phyloP scores from a whole-genome alignment of 148 eudicot species.

The Rhododendron mucronatum region DNA sequence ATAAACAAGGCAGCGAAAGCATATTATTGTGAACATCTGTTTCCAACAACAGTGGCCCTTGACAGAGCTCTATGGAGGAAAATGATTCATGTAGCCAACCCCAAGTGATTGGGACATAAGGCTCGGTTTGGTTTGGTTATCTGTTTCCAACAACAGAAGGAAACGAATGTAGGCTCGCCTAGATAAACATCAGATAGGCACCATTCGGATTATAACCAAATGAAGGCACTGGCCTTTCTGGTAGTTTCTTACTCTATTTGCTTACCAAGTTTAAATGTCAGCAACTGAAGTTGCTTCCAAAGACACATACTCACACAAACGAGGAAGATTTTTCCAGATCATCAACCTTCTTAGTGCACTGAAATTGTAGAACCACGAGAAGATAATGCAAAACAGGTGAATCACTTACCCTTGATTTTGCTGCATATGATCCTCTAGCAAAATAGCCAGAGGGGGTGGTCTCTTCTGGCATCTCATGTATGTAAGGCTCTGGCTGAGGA shows the following conservation, averaged over 20 bases:
- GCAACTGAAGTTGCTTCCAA: not conserved
- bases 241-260: not conserved
- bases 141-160: not conserved
- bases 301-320: not conserved
- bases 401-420: conserved; percentile 50
- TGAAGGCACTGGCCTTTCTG: not conserved
- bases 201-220: not conserved
- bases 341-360: not conserved
- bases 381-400: not conserved
- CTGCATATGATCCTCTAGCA: conserved; percentile 68
- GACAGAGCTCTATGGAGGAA: too few species aligned
- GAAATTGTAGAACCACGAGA: not conserved
- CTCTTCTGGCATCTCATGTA: conserved; percentile 72
- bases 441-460: conserved; percentile 64
- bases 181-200: not conserved
- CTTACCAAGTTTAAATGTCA: not conserved
- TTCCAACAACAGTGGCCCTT: too few species aligned
- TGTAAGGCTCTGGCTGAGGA: conserved; percentile 64
- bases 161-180: not conserved
- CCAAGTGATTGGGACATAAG: too few species aligned
- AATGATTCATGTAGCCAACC: too few species aligned
- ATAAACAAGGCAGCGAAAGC: not conserved
- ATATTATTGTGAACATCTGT: not conserved
- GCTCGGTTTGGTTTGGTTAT: too few species aligned
- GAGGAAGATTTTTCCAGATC: not conserved